Evolutionary conservation across 2,329 filamentous ascomycete genomes (phyloP).

Genomic region (Geosmithia morbida): DNA sequence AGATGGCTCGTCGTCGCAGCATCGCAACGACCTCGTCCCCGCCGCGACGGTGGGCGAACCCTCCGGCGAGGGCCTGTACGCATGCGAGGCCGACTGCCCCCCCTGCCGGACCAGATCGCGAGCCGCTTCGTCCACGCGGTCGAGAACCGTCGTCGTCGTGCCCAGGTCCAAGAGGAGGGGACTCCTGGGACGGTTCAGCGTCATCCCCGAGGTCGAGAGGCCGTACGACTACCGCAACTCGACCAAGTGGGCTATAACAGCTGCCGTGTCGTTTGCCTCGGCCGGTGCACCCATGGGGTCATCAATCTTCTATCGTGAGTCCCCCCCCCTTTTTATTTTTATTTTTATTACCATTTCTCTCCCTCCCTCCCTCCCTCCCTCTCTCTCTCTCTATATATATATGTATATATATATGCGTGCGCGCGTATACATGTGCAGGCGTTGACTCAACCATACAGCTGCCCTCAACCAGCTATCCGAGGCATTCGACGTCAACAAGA

Average conservation of each 20-base stretch:
- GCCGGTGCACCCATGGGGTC: constrained; percentile 73
- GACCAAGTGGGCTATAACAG: constrained; percentile 77
- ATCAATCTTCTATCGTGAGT: constrained; percentile 64
- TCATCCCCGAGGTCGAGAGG: constrained; percentile 67
- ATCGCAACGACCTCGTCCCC: constrained; percentile 2
- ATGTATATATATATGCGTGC: background rate
- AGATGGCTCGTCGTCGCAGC: background rate
- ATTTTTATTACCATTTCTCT: too few species aligned
- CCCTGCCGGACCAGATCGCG: constrained; percentile 2
- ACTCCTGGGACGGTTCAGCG: constrained; percentile 51
- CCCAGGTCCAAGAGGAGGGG: constrained; percentile 46
- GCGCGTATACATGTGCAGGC: background rate
- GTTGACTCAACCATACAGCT: constrained; percentile 28
- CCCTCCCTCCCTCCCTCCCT: background rate
- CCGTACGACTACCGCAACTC: constrained; percentile 58
- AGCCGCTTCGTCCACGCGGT: constrained; percentile 1
- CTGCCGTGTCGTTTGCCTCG: constrained; percentile 62
- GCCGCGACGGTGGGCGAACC: constrained; percentile 4
- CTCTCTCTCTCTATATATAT: background rate
- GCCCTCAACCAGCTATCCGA: constrained; percentile 48
- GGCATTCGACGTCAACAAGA: constrained; percentile 47
- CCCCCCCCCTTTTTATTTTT: background rate
- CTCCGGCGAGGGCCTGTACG: constrained; percentile 2
- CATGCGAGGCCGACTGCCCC: constrained; percentile 1
- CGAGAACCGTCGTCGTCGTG: constrained; percentile 15